Evolutionary conservation across 495 filamentous ascomycete species (phyloP), one percentile per base, ranked within the genome.

Genomic region (Tetracladium marchalianum): DNA sequence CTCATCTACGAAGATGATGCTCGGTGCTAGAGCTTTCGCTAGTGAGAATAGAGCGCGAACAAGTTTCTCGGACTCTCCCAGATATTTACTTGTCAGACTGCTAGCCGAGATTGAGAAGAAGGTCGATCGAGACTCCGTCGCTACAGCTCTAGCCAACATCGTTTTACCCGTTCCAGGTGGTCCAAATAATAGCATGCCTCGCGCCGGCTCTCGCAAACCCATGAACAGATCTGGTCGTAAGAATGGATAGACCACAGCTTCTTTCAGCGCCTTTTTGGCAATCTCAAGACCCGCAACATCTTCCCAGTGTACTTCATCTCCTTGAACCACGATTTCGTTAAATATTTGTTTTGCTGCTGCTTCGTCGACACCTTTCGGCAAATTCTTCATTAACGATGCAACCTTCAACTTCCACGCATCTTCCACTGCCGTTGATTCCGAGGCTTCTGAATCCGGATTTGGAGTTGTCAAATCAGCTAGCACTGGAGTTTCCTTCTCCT

Each of bases 1-100:
- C 61, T 99, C 92, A 56, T 99, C 92, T 5, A 99, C 90, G 53
- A 99, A 99, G 53, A 99, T 99, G 62, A 99, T 97, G 47, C 84
- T 88, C 0, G 92, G 92, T 0, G 92, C 90, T 22, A 97, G 77
- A 13, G 80, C 75, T 58, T 95, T 95, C 18, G 92, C 90, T 7
- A 97, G 71, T 0, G 79, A 79, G 58, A 99, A 99, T 13, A 97
- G 73, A 1, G 93, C 92, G 13, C 89, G 80, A 4, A 99, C 92
- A 15, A 97, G 81, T 66, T 97, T 97, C 64, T 97, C 92, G 17
- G 84, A 90, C 62, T 99, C 92, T 31, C 92, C 92, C 35, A 97
- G 80, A 68, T 88, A 98, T 71, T 98, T 98, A 41, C 84, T 90
- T 4, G 92, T 97, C 36, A 99, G 69, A 49, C 84, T 93, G 52